Base-by-base conservation (phyloP, 1,284 basidiomycete species). In the Rhodofomes roseus region DNA sequence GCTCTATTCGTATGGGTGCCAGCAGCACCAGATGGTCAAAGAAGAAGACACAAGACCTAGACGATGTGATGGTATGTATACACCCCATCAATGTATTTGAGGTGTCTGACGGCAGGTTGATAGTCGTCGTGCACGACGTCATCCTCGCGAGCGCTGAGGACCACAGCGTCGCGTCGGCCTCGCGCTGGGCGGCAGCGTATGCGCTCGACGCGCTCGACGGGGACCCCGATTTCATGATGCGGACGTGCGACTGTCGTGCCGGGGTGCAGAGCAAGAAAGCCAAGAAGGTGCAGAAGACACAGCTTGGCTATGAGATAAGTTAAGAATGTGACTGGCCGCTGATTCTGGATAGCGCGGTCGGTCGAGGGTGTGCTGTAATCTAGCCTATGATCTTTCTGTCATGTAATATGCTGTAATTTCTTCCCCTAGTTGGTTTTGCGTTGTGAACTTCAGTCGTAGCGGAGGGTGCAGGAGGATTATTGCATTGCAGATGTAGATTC, bases 1-100 rank as follows among this genome's bases (percentile, higher is more conserved):
- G 29, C 76, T 90, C 50, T 86, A 90, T 66, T 79, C 80, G n/a
- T 78, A 84, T 60, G 84, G 85, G 40, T 91, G 90, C 68, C 83
- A 84, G 54, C 72, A 79, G 60, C 85, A 89, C 61, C 75, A 80
- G 59, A 77, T 90, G 37, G 69, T 76, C 43, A 88, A 83, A 62
- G 69, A 74, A 34, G 27, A 56, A 52, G 58, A 62, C 12, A 48
- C 51, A 2, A 48, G 58, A 29, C 57, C 43, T 1, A 55, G 63
- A 1, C 59, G 63, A 1, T 66, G 65, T 61, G 62, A 66, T 25
- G 71, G 71, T 72, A 51, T 34, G 68, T 56, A 16, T 29, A 31
- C 36, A 44, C 48, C 61, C 18, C 57, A 18, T 34, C 22, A n/a
- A 22, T 5, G 11, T 29, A 25, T 34, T 34, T 4, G 5, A 34